phyloP scores from a whole-genome alignment of 2,329 filamentous ascomycete genomes.

The Arthrobotrys sphaeroides region DNA sequence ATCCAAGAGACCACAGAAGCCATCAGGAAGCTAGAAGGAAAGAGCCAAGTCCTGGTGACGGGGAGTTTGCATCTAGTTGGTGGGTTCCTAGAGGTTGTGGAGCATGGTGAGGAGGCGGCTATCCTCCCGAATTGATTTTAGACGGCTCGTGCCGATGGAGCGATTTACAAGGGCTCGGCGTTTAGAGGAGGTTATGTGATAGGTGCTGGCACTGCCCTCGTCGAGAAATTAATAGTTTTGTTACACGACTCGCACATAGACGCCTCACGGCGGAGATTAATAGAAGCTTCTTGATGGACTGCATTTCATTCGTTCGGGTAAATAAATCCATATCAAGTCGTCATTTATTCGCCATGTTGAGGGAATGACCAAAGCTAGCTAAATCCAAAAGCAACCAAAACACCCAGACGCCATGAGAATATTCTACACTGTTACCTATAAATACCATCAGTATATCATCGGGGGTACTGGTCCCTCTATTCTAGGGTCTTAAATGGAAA shows the following conservation, averaged over 20 bases:
- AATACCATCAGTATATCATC: neutral
- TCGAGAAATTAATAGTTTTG: neutral
- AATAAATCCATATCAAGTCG: neutral
- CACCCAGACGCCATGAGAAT: conserved; percentile 3
- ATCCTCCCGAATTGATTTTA: conserved; percentile 14
- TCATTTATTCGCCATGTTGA: neutral
- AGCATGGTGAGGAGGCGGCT: conserved; percentile 59
- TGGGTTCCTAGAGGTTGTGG: conserved; percentile 77
- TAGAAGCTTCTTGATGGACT: neutral
- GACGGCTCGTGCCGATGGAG: no score
- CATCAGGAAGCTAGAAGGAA: conserved; percentile 64
- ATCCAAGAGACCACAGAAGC: conserved; percentile 75
- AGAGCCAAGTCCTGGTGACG: conserved; percentile 75
- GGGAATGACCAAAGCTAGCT: neutral
- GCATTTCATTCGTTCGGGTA: no score
- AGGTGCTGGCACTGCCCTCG: neutral
- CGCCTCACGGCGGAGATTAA: neutral
- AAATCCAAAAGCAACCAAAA: neutral
- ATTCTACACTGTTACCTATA: neutral
- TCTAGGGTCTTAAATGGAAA: neutral
- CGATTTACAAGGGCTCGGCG: no score
- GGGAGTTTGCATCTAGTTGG: conserved; percentile 87
- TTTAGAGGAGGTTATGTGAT: neutral
- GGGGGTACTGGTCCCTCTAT: conserved; percentile 19
- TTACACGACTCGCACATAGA: neutral